A percentile compares a stretch with the other conserved stretches of the same genome.
These are phyloP conservation scores for Scedosporium aurantiacum DNA, from an alignment of 2,329 filamentous ascomycete species.

Conservation along the genomic window DNA sequence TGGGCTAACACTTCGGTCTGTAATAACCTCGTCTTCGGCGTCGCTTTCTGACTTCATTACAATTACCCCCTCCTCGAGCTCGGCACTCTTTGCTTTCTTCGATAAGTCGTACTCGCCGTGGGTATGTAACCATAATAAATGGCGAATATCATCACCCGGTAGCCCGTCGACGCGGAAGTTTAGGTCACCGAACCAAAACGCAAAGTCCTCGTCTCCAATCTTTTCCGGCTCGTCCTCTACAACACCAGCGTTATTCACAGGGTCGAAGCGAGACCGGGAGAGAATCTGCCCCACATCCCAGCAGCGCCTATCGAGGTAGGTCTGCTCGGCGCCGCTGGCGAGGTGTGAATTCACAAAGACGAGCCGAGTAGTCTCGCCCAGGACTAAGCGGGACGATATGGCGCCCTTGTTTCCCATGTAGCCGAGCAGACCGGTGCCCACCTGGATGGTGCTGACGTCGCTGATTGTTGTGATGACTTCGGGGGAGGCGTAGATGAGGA, in stretches of 20 bases:
- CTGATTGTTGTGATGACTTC: conserved; percentile 63
- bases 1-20: conserved; percentile 16
- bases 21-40: conserved; percentile 25
- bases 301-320: conserved; percentile 69
- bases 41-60: conserved; percentile 35
- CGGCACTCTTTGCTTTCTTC: conserved; percentile 14
- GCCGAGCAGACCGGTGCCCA: conserved; percentile 82
- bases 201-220: conserved; percentile 85
- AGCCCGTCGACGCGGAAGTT: conserved; percentile 88
- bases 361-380: conserved; percentile 81
- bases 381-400: conserved; percentile 65
- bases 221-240: conserved; percentile 53
- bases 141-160: conserved; percentile 80
- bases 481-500: conserved; percentile 78
- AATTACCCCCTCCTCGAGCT: conserved; percentile 27
- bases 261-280: conserved; percentile 65
- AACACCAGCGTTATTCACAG: conserved; percentile 55
- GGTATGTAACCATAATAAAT: conserved; percentile 72
- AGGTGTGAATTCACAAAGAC: conserved; percentile 90
- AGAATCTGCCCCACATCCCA: conserved; percentile 82
- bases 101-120: conserved; percentile 61
- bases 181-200: conserved; percentile 92
- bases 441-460: conserved; percentile 68
- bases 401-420: conserved; percentile 97
- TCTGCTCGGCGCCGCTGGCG: conserved; percentile 71